These are phyloP conservation scores for Prunus campanulata DNA, from an alignment of 306 rosid species.

Conservation along the genomic window DNA sequence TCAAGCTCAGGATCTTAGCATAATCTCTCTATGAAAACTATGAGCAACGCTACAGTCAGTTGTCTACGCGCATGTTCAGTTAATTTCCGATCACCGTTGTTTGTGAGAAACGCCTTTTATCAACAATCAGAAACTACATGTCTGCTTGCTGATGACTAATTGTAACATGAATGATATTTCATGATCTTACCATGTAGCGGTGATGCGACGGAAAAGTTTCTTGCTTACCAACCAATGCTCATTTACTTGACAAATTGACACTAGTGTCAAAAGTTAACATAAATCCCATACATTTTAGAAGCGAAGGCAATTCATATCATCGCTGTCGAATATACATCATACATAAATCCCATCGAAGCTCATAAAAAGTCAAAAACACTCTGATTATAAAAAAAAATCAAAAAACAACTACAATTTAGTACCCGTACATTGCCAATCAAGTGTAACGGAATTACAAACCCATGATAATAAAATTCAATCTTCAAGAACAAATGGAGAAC, in stretches of 20 bases:
- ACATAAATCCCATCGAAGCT: not conserved
- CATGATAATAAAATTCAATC: slow-evolving; percentile 28
- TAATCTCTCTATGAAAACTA: too few relatives aligned
- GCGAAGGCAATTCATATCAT: not conserved
- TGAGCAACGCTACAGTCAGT: too few relatives aligned
- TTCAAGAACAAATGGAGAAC: slow-evolving; percentile 35
- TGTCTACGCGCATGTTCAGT: too few relatives aligned
- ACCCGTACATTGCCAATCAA: slow-evolving; percentile 21
- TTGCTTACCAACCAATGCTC: not conserved
- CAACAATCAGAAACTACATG: too few relatives aligned
- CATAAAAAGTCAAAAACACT: not conserved
- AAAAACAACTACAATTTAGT: slow-evolving; percentile 33
- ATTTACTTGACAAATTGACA: not conserved
- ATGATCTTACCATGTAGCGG: too few relatives aligned
- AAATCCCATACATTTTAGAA: not conserved
- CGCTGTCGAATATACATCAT: not conserved
- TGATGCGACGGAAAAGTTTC: too few relatives aligned
- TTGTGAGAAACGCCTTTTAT: too few relatives aligned
- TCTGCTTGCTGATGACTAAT: too few relatives aligned
- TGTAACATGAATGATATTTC: too few relatives aligned
- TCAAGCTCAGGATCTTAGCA: too few relatives aligned
- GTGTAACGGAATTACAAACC: slow-evolving; percentile 29
- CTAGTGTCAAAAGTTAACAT: not conserved
- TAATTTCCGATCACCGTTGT: too few relatives aligned
- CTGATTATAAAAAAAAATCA: not conserved